phyloP scores from a whole-genome alignment of 1,284 basidiomycete species.

The Microbotryum scabiosae region DNA sequence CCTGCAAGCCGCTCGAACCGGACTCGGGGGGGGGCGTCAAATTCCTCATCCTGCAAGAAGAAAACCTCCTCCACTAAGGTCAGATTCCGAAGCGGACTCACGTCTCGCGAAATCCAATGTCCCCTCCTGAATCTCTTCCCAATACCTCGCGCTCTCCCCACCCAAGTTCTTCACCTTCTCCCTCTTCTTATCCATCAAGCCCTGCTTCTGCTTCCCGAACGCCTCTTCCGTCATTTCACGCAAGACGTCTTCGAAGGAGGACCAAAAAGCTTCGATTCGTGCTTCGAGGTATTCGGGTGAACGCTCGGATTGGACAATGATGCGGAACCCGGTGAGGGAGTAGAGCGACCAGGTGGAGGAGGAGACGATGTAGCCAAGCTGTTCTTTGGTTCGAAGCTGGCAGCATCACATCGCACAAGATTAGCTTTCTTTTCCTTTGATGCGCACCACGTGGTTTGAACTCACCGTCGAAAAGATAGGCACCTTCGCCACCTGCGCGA shows the following conservation, averaged over 20 bases:
- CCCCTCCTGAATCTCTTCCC: constrained; percentile 61
- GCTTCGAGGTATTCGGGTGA: constrained; percentile 74
- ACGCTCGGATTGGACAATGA: constrained; percentile 85
- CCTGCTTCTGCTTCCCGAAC: constrained; percentile 52
- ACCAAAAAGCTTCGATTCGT: constrained; percentile 78
- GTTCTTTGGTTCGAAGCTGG: constrained; percentile 85
- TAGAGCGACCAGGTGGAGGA: constrained; percentile 35
- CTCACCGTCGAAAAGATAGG: constrained; percentile 59
- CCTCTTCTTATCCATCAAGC: constrained; percentile 57
- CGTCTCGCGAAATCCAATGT: constrained; percentile 59
- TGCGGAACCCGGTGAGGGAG: constrained; percentile 61
- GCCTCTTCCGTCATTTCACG: constrained; percentile 52
- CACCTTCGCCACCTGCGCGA: constrained; percentile 70
- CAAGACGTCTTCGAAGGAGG: constrained; percentile 50
- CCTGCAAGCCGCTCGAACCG: constrained; percentile 1
- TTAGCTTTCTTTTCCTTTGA: not conserved
- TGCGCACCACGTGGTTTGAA: not conserved
- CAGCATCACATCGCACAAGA: constrained; percentile 36
- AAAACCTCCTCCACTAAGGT: not conserved
- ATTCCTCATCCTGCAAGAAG: too few species aligned
- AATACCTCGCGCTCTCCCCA: constrained; percentile 56
- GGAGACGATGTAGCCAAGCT: constrained; percentile 87
- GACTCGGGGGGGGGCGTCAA: too few species aligned
- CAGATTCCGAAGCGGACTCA: not conserved
- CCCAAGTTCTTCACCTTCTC: constrained; percentile 62